These are phyloP conservation scores for Paratinospora sagittata DNA, from an alignment of 164 flowering plant genomes.

Conservation along the genomic window DNA sequence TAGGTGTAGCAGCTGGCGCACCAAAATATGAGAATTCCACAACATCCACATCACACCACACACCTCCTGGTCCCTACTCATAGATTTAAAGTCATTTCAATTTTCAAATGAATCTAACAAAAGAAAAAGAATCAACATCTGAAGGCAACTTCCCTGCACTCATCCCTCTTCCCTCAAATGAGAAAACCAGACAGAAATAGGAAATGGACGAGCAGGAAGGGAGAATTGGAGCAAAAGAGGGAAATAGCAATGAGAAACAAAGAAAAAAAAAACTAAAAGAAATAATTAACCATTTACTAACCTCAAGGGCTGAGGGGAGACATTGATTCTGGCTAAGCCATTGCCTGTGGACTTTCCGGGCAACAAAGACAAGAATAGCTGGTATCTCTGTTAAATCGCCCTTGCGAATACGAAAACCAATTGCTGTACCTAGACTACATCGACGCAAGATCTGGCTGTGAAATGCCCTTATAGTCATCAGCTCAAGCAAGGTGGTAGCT, in stretches of 20 bases:
- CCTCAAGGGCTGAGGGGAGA: slow-evolving; percentile 85
- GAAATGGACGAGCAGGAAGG: background rate
- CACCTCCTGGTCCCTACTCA: slow-evolving; percentile 89
- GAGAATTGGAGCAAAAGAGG: background rate
- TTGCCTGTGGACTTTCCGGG: slow-evolving; percentile 77
- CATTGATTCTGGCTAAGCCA: slow-evolving; percentile 74
- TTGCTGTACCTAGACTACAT: slow-evolving; percentile 84
- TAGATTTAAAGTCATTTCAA: slow-evolving; percentile 10
- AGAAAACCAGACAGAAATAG: background rate
- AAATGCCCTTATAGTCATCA: slow-evolving; percentile 94
- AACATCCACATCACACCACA: slow-evolving; percentile 97
- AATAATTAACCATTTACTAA: slow-evolving; percentile 16
- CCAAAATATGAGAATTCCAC: slow-evolving; percentile 91
- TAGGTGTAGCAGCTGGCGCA: slow-evolving; percentile 84
- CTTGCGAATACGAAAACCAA: slow-evolving; percentile 72
- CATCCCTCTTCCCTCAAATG: background rate
- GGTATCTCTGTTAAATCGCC: slow-evolving; percentile 79
- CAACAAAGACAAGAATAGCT: slow-evolving; percentile 92
- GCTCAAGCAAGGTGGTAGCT: slow-evolving; percentile 85
- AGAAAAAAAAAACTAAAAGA: background rate
- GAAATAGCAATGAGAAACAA: background rate
- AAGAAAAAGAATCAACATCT: background rate
- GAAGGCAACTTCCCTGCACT: background rate
- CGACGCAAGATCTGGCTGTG: slow-evolving; percentile 89
- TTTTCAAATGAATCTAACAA: slow-evolving; percentile 6